Evolutionary conservation across 768 basidiomycete species (phyloP).

Genomic region (Suillus brevipes): DNA sequence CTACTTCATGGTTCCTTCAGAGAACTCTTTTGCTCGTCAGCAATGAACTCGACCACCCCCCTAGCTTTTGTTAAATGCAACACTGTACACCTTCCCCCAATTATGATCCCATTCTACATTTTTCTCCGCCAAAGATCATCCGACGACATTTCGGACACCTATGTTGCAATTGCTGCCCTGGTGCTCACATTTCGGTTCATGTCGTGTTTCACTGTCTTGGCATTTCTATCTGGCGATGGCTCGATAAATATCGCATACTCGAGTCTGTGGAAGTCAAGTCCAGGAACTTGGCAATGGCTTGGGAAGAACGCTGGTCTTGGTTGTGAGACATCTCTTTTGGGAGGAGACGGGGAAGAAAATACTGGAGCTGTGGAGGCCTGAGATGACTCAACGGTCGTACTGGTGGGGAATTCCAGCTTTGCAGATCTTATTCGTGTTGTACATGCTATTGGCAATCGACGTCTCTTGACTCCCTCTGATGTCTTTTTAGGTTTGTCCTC

Average conservation of each 20-base stretch:
- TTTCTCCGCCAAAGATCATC: slow-evolving; percentile 46
- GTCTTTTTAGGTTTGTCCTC: slow-evolving; percentile 69
- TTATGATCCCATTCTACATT: slow-evolving; percentile 57
- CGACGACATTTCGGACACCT: slow-evolving; percentile 63
- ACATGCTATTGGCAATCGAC: slow-evolving; percentile 34
- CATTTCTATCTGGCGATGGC: slow-evolving; percentile 66
- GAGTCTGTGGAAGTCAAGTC: slow-evolving; percentile 76
- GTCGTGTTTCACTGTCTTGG: slow-evolving; percentile 83
- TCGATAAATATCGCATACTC: slow-evolving; percentile 86
- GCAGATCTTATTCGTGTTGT: slow-evolving; percentile 84
- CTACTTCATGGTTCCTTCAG: slow-evolving; percentile 9
- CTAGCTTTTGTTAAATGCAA: slow-evolving; percentile 33
- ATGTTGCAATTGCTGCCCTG: slow-evolving; percentile 74
- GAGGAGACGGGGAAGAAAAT: slow-evolving; percentile 36
- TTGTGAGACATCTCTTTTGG: slow-evolving; percentile 42
- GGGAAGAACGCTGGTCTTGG: slow-evolving; percentile 39
- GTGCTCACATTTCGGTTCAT: slow-evolving; percentile 82
- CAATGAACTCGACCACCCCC: slow-evolving; percentile 39
- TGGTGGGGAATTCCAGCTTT: slow-evolving; percentile 88
- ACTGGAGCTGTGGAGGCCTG: slow-evolving; percentile 36
- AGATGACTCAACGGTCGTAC: slow-evolving; percentile 67
- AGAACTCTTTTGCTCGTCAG: neutral
- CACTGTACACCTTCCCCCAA: slow-evolving; percentile 35
- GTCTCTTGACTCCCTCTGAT: slow-evolving; percentile 7
- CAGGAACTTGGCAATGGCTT: slow-evolving; percentile 70